Evolutionary conservation across 2,329 filamentous ascomycete species (phyloP), one percentile per base, ranked within the genome.

Genomic region (Penicillium psychrosexuale): DNA sequence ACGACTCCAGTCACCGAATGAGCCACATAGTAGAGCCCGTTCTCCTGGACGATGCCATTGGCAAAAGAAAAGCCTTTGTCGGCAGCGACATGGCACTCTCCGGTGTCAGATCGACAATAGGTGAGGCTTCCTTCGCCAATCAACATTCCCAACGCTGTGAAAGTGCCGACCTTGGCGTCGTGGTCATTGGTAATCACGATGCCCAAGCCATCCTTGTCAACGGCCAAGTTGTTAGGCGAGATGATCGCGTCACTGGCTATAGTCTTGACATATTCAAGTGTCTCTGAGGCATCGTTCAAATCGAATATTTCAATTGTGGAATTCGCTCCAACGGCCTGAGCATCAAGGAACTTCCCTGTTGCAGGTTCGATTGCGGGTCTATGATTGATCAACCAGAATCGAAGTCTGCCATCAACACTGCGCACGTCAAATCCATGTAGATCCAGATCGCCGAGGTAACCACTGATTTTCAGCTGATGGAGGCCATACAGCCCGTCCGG

Each of bases 401-500:
- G 43, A n/a, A 34, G 43, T 8, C 43, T 45, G 30, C 43, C 30
- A 15, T 34, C 19, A 24, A 45, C 12, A 24, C 19, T 22, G 30
- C 13, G 30, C 30, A n/a, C 43, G 1, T 24, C 19, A 1, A 45
- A 34, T n/a, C 30, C 30, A 34, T 34, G 13, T 6, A 45, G 43
- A 34, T 34, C 43, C 8, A 45, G 19, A 11, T 45, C 17, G 19
- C 19, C 43, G 2, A 11, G 8, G 9, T 33, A 45, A 5, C 43
- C 43, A 12, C 8, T 17, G 5, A 45, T 5, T 4, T 45, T 45
- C 8, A 45, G 28, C 30, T 34, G 15, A 13, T 61, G 52, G n/a
- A 67, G 40, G 8, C 55, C 53, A 17, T 61, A 63, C 28, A 62
- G 28, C 13, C 60, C 58, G 42, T 66, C 56, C 4, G 50, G 9